These are phyloP conservation scores for Coccomyxa subellipsoidea DNA, from an alignment of 163 green algal species.

Conservation along the genomic window DNA sequence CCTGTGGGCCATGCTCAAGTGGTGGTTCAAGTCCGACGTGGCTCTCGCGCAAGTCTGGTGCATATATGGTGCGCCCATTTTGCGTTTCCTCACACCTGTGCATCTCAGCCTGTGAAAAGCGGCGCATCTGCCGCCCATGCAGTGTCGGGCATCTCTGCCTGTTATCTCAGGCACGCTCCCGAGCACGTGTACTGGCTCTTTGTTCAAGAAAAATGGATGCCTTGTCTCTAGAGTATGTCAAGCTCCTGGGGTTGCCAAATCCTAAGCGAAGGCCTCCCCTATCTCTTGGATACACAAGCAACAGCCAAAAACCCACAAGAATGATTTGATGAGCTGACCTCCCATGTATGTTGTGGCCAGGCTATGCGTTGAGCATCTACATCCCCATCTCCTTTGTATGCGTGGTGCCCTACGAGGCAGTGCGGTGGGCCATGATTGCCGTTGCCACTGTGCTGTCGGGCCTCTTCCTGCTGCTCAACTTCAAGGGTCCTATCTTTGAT, in stretches of 20 bases:
- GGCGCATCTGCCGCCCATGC: no score
- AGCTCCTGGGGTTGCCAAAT: no score
- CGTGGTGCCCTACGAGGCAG: conserved; percentile 65
- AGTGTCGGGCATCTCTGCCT: no score
- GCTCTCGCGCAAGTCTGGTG: conserved; percentile 83
- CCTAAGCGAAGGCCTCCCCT: no score
- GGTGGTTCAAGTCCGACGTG: conserved; percentile 58
- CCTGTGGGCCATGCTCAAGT: conserved; percentile 69
- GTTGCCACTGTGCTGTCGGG: conserved; percentile 54
- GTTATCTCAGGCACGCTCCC: no score
- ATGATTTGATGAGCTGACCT: no score
- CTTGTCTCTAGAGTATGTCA: no score
- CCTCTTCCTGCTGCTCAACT: conserved; percentile 76
- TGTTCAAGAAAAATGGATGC: no score
- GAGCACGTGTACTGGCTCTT: no score
- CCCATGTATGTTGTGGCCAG: conserved; percentile 33
- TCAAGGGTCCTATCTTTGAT: conserved; percentile 63
- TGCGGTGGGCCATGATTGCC: conserved; percentile 70
- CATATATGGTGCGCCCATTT: conserved; percentile 67
- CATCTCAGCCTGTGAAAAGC: no score
- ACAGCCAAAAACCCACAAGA: no score
- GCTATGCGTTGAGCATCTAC: conserved; percentile 88
- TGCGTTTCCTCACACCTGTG: background rate
- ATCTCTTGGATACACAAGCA: no score
- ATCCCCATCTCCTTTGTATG: conserved; percentile 84